Evolutionary conservation across 495 filamentous ascomycete genomes (phyloP).

Genomic region (Entonaema liquescens): DNA sequence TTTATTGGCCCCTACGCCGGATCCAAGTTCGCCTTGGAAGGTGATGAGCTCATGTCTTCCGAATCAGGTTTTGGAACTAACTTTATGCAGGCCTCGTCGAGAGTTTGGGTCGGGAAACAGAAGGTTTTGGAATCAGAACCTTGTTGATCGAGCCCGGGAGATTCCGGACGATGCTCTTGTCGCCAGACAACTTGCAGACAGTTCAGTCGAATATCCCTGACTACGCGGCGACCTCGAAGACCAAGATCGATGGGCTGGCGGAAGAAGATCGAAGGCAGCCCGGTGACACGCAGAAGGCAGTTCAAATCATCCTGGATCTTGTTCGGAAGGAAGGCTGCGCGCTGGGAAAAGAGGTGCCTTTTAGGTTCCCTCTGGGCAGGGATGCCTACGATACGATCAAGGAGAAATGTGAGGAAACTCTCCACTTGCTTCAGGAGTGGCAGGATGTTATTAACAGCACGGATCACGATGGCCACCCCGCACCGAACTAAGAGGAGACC

Average conservation of each 20-base stretch:
- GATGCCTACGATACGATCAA: constrained; percentile 53
- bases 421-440: constrained; percentile 15
- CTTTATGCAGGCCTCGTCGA: constrained; percentile 52
- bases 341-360: constrained; percentile 51
- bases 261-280: neutral
- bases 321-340: constrained; percentile 52
- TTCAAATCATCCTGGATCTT: constrained; percentile 48
- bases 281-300: neutral
- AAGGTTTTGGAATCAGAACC: constrained; percentile 54
- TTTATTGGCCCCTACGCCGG: constrained; percentile 57
- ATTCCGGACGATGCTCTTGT: constrained; percentile 49
- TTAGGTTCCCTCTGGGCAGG: constrained; percentile 56
- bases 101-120: constrained; percentile 57
- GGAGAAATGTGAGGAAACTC: constrained; percentile 46
- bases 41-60: neutral
- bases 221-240: neutral
- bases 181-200: neutral
- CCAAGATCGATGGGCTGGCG: neutral
- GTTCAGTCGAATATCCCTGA: neutral
- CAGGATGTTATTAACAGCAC: neutral
- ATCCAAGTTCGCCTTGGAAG: constrained; percentile 63
- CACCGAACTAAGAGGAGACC: neutral
- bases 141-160: constrained; percentile 58
- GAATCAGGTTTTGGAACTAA: constrained; percentile 28
- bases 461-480: neutral